Percentiles rank a stretch among this genome's conserved stretches.
These are phyloP conservation scores for Eucalyptus leucophloia DNA, from an alignment of 345 rosid genomes.

Conservation along the genomic window DNA sequence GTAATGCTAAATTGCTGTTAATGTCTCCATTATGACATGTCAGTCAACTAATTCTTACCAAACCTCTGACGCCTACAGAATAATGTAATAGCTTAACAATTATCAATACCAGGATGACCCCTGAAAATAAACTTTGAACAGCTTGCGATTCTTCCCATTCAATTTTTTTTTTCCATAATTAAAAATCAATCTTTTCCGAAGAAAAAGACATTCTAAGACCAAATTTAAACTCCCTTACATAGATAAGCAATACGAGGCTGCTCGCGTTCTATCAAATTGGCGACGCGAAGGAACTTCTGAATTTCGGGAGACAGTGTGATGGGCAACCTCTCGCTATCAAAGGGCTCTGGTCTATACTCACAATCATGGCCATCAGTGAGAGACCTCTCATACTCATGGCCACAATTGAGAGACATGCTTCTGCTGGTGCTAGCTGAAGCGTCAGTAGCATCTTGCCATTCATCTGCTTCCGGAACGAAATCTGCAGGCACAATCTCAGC, in stretches of 20 bases:
- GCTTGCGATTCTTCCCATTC: neutral
- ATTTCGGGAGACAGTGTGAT: slow-evolving; percentile 61
- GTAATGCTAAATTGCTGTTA: neutral
- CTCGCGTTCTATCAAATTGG: slow-evolving; percentile 49
- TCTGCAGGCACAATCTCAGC: slow-evolving; percentile 67
- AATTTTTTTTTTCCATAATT: neutral
- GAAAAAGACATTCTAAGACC: neutral
- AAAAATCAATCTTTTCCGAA: neutral
- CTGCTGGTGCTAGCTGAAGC: slow-evolving; percentile 3
- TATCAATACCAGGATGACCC: neutral
- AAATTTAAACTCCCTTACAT: slow-evolving; percentile 17
- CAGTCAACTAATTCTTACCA: neutral
- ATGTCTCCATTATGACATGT: neutral
- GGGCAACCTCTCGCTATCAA: slow-evolving; percentile 91
- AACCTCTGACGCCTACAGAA: neutral
- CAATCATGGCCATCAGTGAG: slow-evolving; percentile 6
- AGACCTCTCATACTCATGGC: neutral
- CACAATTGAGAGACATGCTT: neutral
- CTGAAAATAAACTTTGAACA: neutral
- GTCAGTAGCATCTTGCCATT: neutral
- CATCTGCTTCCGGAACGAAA: slow-evolving; percentile 14
- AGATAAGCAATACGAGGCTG: slow-evolving; percentile 86
- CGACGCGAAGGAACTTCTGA: slow-evolving; percentile 80
- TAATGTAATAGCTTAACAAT: neutral
- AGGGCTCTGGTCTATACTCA: slow-evolving; percentile 41